These are phyloP conservation scores for Vitis amurensis DNA, from an alignment of 164 flowering plant species.

Conservation along the genomic window DNA sequence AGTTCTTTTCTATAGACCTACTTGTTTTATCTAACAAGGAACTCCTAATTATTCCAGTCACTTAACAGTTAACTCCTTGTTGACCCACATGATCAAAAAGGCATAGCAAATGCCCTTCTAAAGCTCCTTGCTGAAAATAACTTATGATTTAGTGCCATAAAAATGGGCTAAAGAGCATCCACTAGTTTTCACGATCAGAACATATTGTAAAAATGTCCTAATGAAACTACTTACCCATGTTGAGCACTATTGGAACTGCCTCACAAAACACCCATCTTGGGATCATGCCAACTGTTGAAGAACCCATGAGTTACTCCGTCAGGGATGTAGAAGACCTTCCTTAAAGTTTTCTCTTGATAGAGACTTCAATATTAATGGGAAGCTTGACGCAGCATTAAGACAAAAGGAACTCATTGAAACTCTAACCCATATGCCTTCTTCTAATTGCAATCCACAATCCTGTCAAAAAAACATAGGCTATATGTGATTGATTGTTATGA, in stretches of 20 bases:
- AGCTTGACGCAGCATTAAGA: conserved; percentile 40
- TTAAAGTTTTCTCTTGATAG: conserved; percentile 58
- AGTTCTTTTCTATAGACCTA: not conserved
- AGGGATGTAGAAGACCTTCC: conserved; percentile 78
- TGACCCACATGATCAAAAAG: conserved; percentile 72
- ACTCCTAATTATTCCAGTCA: conserved; percentile 34
- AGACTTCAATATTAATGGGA: conserved; percentile 58
- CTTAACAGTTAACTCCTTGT: conserved; percentile 66
- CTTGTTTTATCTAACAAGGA: conserved; percentile 1
- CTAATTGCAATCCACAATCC: conserved; percentile 41
- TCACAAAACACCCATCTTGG: conserved; percentile 55
- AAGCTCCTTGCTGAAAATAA: conserved; percentile 73
- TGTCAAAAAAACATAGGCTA: conserved; percentile 59
- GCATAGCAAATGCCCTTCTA: conserved; percentile 69
- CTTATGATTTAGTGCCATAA: conserved; percentile 62
- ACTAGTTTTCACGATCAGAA: conserved; percentile 80
- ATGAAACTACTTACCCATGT: conserved; percentile 66
- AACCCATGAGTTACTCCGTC: conserved; percentile 78
- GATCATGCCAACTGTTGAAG: conserved; percentile 47
- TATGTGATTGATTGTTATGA: conserved; percentile 61
- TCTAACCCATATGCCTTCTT: conserved; percentile 26
- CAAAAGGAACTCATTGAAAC: conserved; percentile 64
- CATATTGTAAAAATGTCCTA: conserved; percentile 33
- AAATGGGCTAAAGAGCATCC: conserved; percentile 69
- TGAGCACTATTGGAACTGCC: conserved; percentile 63